phyloP scores from a whole-genome alignment of 2,329 filamentous ascomycete species.

The Stachybotrys chartarum region DNA sequence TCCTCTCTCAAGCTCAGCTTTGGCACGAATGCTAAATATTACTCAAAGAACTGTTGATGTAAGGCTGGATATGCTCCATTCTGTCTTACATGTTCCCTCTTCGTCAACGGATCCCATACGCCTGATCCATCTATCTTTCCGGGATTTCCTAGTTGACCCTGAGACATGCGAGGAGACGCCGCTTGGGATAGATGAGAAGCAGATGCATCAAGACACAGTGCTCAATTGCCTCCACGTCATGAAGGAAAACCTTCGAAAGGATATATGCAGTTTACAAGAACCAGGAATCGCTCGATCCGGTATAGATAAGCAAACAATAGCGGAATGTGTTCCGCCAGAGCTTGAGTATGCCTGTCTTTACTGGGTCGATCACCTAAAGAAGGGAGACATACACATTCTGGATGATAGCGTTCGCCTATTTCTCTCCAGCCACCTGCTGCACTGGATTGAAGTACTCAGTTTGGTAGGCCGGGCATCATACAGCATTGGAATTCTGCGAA shows the following conservation, averaged over 20 bases:
- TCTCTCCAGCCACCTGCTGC: neutral
- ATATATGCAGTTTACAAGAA: slow-evolving; percentile 6
- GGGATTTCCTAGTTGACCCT: slow-evolving; percentile 19
- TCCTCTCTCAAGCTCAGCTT: slow-evolving; percentile 19
- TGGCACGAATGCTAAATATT: slow-evolving; percentile 18
- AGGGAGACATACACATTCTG: neutral
- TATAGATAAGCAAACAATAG: neutral
- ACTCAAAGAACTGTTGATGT: slow-evolving; percentile 7
- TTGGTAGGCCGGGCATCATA: slow-evolving; percentile 15
- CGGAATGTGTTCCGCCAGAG: slow-evolving; percentile 12
- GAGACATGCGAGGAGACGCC: slow-evolving; percentile 8
- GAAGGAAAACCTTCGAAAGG: slow-evolving; percentile 17
- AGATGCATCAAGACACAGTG: neutral
- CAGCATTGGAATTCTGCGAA: slow-evolving; percentile 3
- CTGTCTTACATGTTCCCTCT: slow-evolving; percentile 23
- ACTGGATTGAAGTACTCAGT: slow-evolving; percentile 22
- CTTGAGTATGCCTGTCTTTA: slow-evolving; percentile 1
- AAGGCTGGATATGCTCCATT: slow-evolving; percentile 21
- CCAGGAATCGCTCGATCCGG: slow-evolving; percentile 1
- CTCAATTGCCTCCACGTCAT: slow-evolving; percentile 3
- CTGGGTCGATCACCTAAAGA: neutral
- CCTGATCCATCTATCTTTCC: slow-evolving; percentile 28
- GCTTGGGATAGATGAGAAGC: slow-evolving; percentile 9
- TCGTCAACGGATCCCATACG: slow-evolving; percentile 12
- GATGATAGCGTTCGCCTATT: neutral